A percentile compares a stretch with the other conserved stretches of the same genome.
Evolutionary conservation across 2,329 filamentous ascomycete species (phyloP).

Genomic region (Talaromyces sp.): DNA sequence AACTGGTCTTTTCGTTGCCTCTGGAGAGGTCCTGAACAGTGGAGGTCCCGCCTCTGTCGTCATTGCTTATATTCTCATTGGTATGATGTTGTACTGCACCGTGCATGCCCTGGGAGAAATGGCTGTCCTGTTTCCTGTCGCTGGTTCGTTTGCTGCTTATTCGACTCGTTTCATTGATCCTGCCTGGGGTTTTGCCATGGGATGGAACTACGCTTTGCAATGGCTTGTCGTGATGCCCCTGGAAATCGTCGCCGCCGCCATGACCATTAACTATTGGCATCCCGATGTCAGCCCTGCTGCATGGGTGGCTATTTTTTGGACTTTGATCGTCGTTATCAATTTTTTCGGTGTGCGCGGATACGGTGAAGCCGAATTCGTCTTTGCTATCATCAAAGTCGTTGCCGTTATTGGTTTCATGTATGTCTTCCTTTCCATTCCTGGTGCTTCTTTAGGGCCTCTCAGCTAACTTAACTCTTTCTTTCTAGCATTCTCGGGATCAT

Average conservation of each 20-base stretch:
- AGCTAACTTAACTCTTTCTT: slow-evolving; percentile 14
- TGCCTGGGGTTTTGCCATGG: slow-evolving; percentile 93
- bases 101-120: slow-evolving; percentile 89
- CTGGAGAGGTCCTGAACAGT: slow-evolving; percentile 61
- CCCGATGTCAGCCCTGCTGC: slow-evolving; percentile 58
- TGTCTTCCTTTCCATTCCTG: slow-evolving; percentile 28
- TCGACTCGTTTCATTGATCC: slow-evolving; percentile 89
- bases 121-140: slow-evolving; percentile 82
- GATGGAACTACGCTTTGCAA: slow-evolving; percentile 87
- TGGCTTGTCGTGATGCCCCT: slow-evolving; percentile 80
- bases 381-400: slow-evolving; percentile 77
- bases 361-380: slow-evolving; percentile 83
- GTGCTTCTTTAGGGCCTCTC: slow-evolving; percentile 11
- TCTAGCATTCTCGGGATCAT: slow-evolving; percentile 74
- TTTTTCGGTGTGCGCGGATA: slow-evolving; percentile 83
- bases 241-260: slow-evolving; percentile 79
- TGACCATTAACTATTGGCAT: slow-evolving; percentile 80
- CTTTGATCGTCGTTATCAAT: slow-evolving; percentile 73
- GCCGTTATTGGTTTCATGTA: slow-evolving; percentile 86
- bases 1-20: slow-evolving; percentile 82
- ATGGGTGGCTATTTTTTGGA: slow-evolving; percentile 77
- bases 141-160: slow-evolving; percentile 86
- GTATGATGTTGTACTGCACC: slow-evolving; percentile 84
- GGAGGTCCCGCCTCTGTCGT: slow-evolving; percentile 75
- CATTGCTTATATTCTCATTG: slow-evolving; percentile 72